A percentile compares a stretch with the other conserved stretches of the same genome.
Evolutionary conservation across 2,329 filamentous ascomycete genomes (phyloP).

Genomic region (Neurospora sp.): DNA sequence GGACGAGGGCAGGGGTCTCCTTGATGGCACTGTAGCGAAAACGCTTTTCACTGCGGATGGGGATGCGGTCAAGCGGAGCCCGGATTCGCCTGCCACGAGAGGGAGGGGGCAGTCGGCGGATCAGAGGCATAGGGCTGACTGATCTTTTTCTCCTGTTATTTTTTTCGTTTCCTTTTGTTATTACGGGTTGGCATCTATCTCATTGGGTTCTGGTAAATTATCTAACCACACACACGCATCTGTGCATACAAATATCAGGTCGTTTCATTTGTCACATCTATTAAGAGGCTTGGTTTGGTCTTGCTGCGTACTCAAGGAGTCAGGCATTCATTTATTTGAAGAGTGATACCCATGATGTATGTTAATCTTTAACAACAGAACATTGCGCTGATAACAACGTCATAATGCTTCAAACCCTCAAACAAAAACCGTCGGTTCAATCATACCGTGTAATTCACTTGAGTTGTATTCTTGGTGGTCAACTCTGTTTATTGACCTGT

Average conservation of each 20-base stretch:
- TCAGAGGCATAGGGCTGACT: not conserved
- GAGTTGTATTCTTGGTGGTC: not conserved
- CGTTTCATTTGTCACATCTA: not conserved
- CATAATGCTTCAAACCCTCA: not conserved
- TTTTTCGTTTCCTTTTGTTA: not conserved
- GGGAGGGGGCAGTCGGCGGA: not conserved
- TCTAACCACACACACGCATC: not conserved
- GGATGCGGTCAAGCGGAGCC: slow-evolving; percentile 22
- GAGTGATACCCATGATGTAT: not conserved
- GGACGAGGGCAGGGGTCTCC: slow-evolving; percentile 36
- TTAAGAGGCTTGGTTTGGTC: not conserved
- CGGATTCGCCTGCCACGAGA: not conserved
- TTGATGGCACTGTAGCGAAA: slow-evolving; percentile 27
- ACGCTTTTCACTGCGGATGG: slow-evolving; percentile 30
- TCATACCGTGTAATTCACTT: not conserved
- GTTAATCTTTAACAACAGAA: not conserved
- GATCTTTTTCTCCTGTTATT: not conserved
- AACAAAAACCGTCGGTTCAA: not conserved
- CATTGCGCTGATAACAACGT: not conserved
- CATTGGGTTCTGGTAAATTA: not conserved
- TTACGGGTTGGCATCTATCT: not conserved
- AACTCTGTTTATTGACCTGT: not conserved
- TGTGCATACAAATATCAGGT: not conserved
- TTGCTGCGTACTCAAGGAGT: not conserved
- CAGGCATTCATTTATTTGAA: not conserved